Base-by-base conservation (phyloP, 306 rosid genomes). In the Castanospermum australe region DNA sequence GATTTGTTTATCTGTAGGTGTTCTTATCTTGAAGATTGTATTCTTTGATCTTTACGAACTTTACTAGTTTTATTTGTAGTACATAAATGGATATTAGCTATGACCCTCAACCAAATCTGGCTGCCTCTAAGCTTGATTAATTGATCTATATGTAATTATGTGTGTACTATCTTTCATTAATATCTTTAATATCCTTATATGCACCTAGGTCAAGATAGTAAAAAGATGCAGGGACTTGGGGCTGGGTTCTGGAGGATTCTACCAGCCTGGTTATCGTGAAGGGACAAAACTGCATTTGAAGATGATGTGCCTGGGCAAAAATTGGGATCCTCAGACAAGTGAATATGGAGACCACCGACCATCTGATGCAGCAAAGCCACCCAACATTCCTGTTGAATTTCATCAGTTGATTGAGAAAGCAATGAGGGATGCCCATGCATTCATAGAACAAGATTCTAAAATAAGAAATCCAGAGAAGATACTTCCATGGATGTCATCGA, bases 291-390 rank as follows among this genome's bases (percentile, higher is more conserved):
- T 92, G 83, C 85, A 84, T 64, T 79, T 92, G 83, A 91, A 64
- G 70, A 95, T 92, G 98, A 92, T 91, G 98, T 95, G 99, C 67
- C 91, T 95, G 0, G 99, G 97, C 78, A 90, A 81, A 84, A 89
- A 87, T 72, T 90, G 97, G 97, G 98, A 91, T 72, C 98, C 97
- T n/a, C 84, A 79, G 62, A 84, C 87, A 0, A 39, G 86, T 61
- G 17, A 17, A 18, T 92, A 90, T 44, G 86, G 79, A 20, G 84
- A 85, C 1, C n/a, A 1, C 39, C 83, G 97, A 7, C 88, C 81
- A 5, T 18, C 36, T 22, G 99, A 95, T 76, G 85, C 79, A 22
- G 82, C 83, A 5, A 75, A 47, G 77, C 96, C 97, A 8, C 94
- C 96, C 2, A 0, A 0, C 2, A 85, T 95, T 39, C 97, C 96